phyloP scores from a whole-genome alignment of 179 eudicot species.

The Amaranthus tricolor region DNA sequence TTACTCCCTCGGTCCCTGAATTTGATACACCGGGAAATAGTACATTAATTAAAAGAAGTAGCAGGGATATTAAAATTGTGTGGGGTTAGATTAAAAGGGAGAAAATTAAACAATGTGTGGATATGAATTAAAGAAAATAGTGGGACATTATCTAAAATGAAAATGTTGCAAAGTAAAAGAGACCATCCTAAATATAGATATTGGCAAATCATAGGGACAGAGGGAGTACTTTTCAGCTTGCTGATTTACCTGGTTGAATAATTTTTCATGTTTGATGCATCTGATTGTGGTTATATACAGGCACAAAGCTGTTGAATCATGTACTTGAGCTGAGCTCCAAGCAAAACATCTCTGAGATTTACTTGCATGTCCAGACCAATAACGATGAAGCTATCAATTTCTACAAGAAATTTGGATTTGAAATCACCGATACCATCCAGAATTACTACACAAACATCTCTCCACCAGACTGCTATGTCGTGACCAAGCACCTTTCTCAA shows the following conservation, averaged over 20 bases:
- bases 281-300: constrained; percentile 36
- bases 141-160: no score
- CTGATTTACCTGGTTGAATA: neutral
- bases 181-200: no score
- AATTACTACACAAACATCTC: constrained; percentile 82
- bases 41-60: no score
- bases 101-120: no score
- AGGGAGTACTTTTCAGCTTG: neutral
- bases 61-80: no score
- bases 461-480: constrained; percentile 85
- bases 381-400: constrained; percentile 88
- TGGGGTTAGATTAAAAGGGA: no score
- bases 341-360: constrained; percentile 75
- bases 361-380: constrained; percentile 96
- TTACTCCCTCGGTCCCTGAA: no score
- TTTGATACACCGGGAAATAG: no score
- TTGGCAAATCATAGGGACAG: no score
- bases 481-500: constrained; percentile 55
- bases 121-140: no score
- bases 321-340: constrained; percentile 73
- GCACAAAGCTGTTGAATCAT: constrained; percentile 75
- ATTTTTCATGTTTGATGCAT: neutral
- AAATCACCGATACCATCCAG: constrained; percentile 81
- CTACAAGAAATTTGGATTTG: constrained; percentile 89
- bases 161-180: no score